These are phyloP conservation scores for Yamadazyma triangularis DNA, from an alignment of 1,139 yeast species.

Conservation along the genomic window DNA sequence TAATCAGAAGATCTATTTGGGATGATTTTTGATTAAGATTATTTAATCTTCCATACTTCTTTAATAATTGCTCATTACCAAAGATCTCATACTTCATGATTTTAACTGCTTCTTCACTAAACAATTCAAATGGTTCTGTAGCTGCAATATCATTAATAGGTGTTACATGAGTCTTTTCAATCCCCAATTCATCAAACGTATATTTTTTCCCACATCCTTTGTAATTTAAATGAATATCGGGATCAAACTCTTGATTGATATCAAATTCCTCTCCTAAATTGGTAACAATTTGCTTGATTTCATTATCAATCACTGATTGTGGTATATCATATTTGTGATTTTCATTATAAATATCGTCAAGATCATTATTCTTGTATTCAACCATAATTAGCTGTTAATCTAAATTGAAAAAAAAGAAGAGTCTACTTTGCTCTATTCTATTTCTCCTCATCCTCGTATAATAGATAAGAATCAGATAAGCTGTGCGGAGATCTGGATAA, in stretches of 20 bases:
- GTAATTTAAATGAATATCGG: constrained; percentile 20
- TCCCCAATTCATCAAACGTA: constrained; percentile 18
- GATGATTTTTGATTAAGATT: constrained; percentile 14
- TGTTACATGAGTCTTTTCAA: constrained; percentile 20
- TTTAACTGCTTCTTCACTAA: constrained; percentile 26
- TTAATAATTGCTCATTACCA: constrained; percentile 20
- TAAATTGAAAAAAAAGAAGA: too few relatives aligned
- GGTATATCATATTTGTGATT: constrained; percentile 19
- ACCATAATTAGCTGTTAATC: not conserved
- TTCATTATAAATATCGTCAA: constrained; percentile 13
- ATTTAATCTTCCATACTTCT: constrained; percentile 20
- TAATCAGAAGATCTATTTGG: constrained; percentile 23
- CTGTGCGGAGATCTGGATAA: too few relatives aligned
- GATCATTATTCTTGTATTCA: constrained; percentile 2
- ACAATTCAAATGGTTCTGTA: constrained; percentile 25
- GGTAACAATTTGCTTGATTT: constrained; percentile 14
- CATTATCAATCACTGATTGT: constrained; percentile 19
- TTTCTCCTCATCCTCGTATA: too few relatives aligned
- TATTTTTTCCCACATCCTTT: constrained; percentile 5
- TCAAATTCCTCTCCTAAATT: constrained; percentile 19
- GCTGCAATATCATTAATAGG: constrained; percentile 25
- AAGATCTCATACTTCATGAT: constrained; percentile 27
- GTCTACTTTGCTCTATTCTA: too few relatives aligned
- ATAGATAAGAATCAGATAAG: too few relatives aligned
- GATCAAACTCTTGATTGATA: constrained; percentile 20